These are phyloP conservation scores for Radiomyces spectabilis DNA, from an alignment of 192 early-diverging fungal species.

Conservation along the genomic window DNA sequence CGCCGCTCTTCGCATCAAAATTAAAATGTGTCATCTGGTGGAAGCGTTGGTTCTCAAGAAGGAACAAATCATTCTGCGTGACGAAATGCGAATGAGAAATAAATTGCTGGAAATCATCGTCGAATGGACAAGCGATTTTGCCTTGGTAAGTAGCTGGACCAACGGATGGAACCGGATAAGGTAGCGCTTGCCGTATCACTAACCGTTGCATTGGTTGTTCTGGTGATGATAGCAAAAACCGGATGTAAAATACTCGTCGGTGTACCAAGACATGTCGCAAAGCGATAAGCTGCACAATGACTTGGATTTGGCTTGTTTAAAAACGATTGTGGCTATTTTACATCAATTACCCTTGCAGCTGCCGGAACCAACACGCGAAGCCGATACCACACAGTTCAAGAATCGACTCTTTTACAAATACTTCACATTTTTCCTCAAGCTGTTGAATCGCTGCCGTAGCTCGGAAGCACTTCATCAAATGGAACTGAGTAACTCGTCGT, in stretches of 20 bases:
- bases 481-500: too few species aligned
- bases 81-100: slow-evolving; percentile 64
- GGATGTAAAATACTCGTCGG: too few species aligned
- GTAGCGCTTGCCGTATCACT: slow-evolving; percentile 6
- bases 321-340: slow-evolving; percentile 58
- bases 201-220: neutral
- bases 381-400: slow-evolving; percentile 48
- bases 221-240: neutral
- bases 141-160: slow-evolving; percentile 42
- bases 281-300: slow-evolving; percentile 62
- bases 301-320: slow-evolving; percentile 68
- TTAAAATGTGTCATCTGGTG: slow-evolving; percentile 63
- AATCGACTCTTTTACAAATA: slow-evolving; percentile 60
- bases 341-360: slow-evolving; percentile 64
- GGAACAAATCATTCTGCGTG: slow-evolving; percentile 59
- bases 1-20: slow-evolving; percentile 51
- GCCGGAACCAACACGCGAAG: slow-evolving; percentile 35
- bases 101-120: slow-evolving; percentile 56
- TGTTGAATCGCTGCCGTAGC: slow-evolving; percentile 50
- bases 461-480: too few species aligned
- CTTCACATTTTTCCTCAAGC: slow-evolving; percentile 67
- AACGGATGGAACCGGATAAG: too few species aligned
- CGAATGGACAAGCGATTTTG: slow-evolving; percentile 67
- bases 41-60: slow-evolving; percentile 67
- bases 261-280: too few species aligned